Evolutionary conservation across 2,329 filamentous ascomycete genomes (phyloP), one percentile per base, ranked within the genome.

Genomic region (Colletotrichum eleusines): DNA sequence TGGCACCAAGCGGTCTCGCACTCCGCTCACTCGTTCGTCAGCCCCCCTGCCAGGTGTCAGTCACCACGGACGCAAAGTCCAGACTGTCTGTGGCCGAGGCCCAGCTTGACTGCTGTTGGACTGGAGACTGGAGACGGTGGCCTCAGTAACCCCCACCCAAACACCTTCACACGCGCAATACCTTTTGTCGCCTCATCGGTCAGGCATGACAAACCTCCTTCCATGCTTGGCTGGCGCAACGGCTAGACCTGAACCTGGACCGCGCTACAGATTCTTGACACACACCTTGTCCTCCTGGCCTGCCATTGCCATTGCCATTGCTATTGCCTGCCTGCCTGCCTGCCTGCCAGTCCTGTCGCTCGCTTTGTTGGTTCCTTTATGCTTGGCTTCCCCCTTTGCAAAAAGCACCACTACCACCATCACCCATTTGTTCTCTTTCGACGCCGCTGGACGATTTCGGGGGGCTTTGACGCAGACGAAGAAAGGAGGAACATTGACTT

Each of bases 261-360:
- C 60, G 40, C 66, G 54, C 66, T 70, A 72, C 66, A 70, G 69
- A 71, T 61, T 66, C 69, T 66, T 72, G 69, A 72, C 69, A 72
- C 69, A 72, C 69, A 72, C 69, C 38, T 59, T 38, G 61, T 66
- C 69, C 66, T 72, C 69, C 66, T 72, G 66, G 66, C 58, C 50
- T 71, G 20, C 33, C n/a, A 38, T 20, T 18, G 51, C 31, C 18
- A n/a, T n/a, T 14, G 48, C 26, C 50, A 28, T 33, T 53, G 28
- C 28, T 9, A 33, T 31, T 51, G 28, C 50, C 50, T 33, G 50
- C n/a, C 46, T 31, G 26, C 50, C 14, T 51, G 26, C 48, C 11
- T 54, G 51, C 53, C n/a, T 57, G 33, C 65, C 40, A 61, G 66
- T 50, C 66, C 48, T 38, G 63, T 57, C 63, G 66, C 63, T 71